Conservation (phyloP, 306 rosid genomes). For the Cicer cuneatum region DNA sequence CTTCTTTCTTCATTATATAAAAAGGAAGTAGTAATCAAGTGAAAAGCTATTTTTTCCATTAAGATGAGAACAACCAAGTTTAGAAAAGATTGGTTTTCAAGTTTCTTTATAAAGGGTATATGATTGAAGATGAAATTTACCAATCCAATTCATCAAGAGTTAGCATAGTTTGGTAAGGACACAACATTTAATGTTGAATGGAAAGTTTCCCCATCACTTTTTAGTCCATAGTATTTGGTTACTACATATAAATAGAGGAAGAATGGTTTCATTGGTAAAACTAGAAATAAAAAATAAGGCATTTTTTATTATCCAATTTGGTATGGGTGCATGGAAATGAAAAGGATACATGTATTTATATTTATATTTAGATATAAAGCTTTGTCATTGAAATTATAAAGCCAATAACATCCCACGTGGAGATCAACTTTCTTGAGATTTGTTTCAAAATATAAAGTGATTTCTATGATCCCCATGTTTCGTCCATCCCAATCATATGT, state of each 20-base stretch:
- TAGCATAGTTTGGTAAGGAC: conserved; percentile 49
- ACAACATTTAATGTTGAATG: conserved; percentile 36
- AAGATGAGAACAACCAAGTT: conserved; percentile 44
- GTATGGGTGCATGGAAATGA: conserved; percentile 26
- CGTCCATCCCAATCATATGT: conserved; percentile 60
- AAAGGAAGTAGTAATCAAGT: conserved; percentile 48
- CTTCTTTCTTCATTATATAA: conserved; percentile 49
- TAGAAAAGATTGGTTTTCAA: conserved; percentile 30
- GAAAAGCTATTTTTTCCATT: conserved; percentile 52
- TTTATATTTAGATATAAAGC: conserved; percentile 1
- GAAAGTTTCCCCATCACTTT: conserved; percentile 46
- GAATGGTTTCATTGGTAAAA: conserved; percentile 36
- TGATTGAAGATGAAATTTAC: conserved; percentile 41
- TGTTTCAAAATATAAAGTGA: conserved; percentile 45
- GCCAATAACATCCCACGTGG: conserved; percentile 57
- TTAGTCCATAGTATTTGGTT: conserved; percentile 41
- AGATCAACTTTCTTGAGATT: conserved; percentile 45
- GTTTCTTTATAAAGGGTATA: conserved; percentile 50
- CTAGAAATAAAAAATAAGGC: conserved; percentile 21
- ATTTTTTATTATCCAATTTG: conserved; percentile 34
- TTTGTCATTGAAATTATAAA: conserved; percentile 41
- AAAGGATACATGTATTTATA: conserved; percentile 10
- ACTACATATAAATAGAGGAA: conserved; percentile 37
- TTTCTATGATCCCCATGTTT: conserved; percentile 64
- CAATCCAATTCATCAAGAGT: conserved; percentile 38